Base-by-base conservation (phyloP, 2,329 filamentous ascomycete genomes). In the Aureobasidium vineae region DNA sequence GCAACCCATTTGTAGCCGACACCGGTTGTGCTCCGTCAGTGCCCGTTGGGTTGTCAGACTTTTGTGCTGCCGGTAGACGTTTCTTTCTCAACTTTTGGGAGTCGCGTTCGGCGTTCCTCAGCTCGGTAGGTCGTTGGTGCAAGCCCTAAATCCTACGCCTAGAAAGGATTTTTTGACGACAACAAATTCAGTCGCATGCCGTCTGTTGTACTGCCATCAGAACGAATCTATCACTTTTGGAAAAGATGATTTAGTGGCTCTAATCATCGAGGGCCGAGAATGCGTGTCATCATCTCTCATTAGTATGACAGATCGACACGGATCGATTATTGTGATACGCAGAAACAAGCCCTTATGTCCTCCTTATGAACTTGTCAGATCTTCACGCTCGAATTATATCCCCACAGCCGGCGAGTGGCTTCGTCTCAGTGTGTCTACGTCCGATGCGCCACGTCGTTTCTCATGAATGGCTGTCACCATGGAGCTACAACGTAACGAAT, bases 1-100 rank as follows among this genome's bases (percentile, higher is more conserved):
- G 45, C 28, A 43, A n/a, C 15, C 31, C 38, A 21, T 54, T 13
- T 28, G 11, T 26, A 36, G 21, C 33, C 53, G 53, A 26, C 21
- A 28, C 36, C 53, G 53, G 36, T 15, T 33, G 36, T 57, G 31
- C 31, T 21, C 57, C 57, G 56, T 60, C 56, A 23, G 28, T 60
- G 16, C 43, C 57, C 43, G 57, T 23, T 13, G 6, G 19, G 5
- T 45, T 33, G 33, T 31, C 26, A 47, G 19, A 61, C 31, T 49
- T 10, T 60, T 41, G 40, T 45, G 23, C 56, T 28, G 28, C 41
- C n/a, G 40, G 41, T 61, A 3, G 26, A 31, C 49, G 49, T 61
- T 61, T 41, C 19, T 4, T 33, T 45, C 56, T 59, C 13, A 40
- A 59, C 57, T 11, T 2, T 38, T 36, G 21, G 7, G 26, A 33